Percentiles rank a stretch among this genome's conserved stretches.
These are phyloP conservation scores for Heterobasidion occidentale DNA, from an alignment of 1,284 basidiomycete genomes.

Conservation along the genomic window DNA sequence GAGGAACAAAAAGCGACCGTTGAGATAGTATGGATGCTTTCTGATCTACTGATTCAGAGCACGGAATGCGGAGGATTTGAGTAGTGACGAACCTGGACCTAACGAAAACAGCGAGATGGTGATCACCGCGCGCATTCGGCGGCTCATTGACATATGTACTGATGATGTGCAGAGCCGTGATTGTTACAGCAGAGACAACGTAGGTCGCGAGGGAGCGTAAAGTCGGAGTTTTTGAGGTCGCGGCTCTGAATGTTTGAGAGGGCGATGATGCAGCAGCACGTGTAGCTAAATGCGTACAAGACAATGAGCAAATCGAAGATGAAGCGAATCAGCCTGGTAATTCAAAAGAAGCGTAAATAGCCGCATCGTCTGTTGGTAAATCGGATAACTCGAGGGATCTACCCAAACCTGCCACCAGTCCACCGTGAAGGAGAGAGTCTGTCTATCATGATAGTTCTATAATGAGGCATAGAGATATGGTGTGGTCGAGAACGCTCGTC, in stretches of 20 bases:
- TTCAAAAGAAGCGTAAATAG: background rate
- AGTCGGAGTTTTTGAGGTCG: constrained; percentile 39
- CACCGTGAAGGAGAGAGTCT: background rate
- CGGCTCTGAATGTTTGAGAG: constrained; percentile 33
- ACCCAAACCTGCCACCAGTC: no score
- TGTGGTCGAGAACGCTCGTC: no score
- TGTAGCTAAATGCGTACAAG: constrained; percentile 25
- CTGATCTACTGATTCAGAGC: constrained; percentile 22
- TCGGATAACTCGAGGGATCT: no score
- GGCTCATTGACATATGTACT: constrained; percentile 26
- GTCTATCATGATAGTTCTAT: no score
- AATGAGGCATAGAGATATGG: no score
- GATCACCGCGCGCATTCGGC: background rate
- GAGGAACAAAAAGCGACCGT: constrained; percentile 55
- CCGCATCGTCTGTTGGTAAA: background rate
- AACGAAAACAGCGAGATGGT: constrained; percentile 45
- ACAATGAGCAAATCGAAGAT: constrained; percentile 1
- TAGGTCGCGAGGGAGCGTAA: constrained; percentile 35
- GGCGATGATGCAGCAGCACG: constrained; percentile 44
- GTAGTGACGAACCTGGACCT: constrained; percentile 45
- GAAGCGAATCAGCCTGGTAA: background rate
- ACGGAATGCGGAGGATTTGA: background rate
- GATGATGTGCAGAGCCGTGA: constrained; percentile 33
- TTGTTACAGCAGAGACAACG: constrained; percentile 31
- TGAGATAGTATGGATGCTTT: constrained; percentile 64